A percentile compares a stretch with the other conserved stretches of the same genome.
phyloP scores from a whole-genome alignment of 2,329 filamentous ascomycete genomes.

The Didymella keratinophila region DNA sequence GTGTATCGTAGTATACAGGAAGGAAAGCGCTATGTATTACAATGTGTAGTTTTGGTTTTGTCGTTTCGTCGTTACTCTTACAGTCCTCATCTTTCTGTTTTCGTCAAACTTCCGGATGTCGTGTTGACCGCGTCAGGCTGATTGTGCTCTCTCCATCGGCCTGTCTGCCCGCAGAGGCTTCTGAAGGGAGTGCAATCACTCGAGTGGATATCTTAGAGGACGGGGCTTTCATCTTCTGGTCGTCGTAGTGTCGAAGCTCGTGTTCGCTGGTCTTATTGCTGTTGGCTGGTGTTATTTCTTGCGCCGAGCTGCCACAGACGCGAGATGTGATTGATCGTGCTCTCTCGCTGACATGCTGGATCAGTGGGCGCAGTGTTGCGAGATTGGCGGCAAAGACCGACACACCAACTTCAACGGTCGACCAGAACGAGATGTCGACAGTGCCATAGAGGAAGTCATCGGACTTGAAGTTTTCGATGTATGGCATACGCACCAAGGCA shows the following conservation, averaged over 20 bases:
- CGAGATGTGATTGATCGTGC: slow-evolving; percentile 1
- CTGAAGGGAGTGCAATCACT: neutral
- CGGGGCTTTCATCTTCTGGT: neutral
- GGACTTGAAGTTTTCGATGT: slow-evolving; percentile 24
- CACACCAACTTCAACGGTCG: slow-evolving; percentile 26
- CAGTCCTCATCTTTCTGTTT: neutral
- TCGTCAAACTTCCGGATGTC: neutral
- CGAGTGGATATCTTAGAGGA: neutral
- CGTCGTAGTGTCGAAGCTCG: neutral
- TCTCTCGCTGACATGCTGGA: neutral
- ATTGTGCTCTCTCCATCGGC: slow-evolving; percentile 2
- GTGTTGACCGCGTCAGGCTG: neutral
- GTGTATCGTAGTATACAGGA: neutral
- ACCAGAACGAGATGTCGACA: slow-evolving; percentile 30
- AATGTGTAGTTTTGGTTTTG: neutral
- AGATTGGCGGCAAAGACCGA: slow-evolving; percentile 23
- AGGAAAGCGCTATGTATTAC: neutral
- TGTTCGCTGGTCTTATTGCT: neutral
- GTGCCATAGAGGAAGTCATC: slow-evolving; percentile 29
- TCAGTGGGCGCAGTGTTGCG: slow-evolving; percentile 26
- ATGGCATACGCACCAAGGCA: slow-evolving; percentile 25
- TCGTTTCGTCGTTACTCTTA: neutral
- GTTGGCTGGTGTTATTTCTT: neutral
- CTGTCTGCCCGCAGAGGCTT: neutral
- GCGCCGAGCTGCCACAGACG: neutral